phyloP scores from a whole-genome alignment of 345 rosid species.

The Populus deltoides region DNA sequence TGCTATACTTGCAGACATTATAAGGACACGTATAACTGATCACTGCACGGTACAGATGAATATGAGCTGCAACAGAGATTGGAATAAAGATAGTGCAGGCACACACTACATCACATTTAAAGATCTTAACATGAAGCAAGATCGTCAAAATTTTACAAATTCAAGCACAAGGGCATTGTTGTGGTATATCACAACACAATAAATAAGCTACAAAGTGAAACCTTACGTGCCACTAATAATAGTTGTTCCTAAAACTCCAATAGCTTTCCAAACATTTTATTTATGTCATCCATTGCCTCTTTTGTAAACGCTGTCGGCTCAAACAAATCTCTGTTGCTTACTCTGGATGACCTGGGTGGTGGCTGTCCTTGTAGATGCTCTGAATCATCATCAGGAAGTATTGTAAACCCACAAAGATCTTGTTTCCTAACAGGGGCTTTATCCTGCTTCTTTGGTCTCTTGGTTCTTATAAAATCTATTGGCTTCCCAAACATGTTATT shows the following conservation, averaged over 20 bases:
- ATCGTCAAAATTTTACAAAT: not conserved
- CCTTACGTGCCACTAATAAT: not conserved
- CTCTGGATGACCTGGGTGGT: constrained; percentile 30
- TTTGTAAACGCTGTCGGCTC: constrained; percentile 81
- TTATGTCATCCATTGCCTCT: constrained; percentile 85
- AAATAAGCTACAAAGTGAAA: not conserved
- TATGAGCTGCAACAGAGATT: not conserved
- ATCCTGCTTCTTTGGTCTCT: constrained; percentile 58
- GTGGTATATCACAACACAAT: not conserved
- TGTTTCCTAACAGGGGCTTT: constrained; percentile 35
- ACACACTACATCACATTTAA: not conserved
- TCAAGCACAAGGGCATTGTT: not conserved
- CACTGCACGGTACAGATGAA: not conserved
- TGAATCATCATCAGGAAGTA: constrained; percentile 73
- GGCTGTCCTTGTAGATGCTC: constrained; percentile 30
- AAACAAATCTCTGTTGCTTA: constrained; percentile 50
- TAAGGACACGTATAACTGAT: not conserved
- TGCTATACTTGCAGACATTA: not conserved
- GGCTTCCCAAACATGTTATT: constrained; percentile 96
- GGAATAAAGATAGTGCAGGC: not conserved
- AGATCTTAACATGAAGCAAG: not conserved
- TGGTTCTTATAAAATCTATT: constrained; percentile 74
- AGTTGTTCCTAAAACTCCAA: constrained; percentile 52
- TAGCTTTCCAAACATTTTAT: constrained; percentile 79
- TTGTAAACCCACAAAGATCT: constrained; percentile 54